Percentiles rank a stretch among this genome's conserved stretches.
Evolutionary conservation across 768 basidiomycete genomes (phyloP).

Genomic region (Candolleomyces eurysporus): DNA sequence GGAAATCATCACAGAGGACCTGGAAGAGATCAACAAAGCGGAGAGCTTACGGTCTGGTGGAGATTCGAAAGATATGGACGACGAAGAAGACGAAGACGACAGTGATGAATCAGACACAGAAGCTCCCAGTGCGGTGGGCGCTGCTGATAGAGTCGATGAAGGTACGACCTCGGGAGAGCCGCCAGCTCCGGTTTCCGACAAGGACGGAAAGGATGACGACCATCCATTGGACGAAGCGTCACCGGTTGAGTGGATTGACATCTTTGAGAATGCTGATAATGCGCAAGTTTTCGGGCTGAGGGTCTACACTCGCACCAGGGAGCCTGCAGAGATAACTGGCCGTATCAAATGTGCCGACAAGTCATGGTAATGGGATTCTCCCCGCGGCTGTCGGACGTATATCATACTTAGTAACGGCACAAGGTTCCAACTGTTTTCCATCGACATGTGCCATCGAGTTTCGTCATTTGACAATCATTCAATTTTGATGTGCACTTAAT

Average conservation of each 20-base stretch:
- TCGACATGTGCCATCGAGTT: too few species aligned
- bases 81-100: neutral
- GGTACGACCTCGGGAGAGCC: neutral
- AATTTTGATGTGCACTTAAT: too few species aligned
- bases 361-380: too few species aligned
- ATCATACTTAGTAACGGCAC: too few species aligned
- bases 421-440: too few species aligned
- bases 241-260: neutral
- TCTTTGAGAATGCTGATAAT: neutral
- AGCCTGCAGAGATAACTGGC: neutral
- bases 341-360: neutral
- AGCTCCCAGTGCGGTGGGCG: too few species aligned
- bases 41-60: neutral
- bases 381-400: too few species aligned
- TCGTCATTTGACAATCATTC: too few species aligned
- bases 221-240: neutral
- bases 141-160: too few species aligned
- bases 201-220: neutral
- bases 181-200: neutral
- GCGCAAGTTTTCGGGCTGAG: neutral
- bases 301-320: neutral
- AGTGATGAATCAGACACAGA: neutral
- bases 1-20: neutral
- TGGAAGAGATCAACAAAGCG: neutral
- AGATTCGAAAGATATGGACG: neutral